Evolutionary conservation across 805 yeast genomes (phyloP), one percentile per base, ranked within the genome.

Genomic region (Lipomyces mesembrius): DNA sequence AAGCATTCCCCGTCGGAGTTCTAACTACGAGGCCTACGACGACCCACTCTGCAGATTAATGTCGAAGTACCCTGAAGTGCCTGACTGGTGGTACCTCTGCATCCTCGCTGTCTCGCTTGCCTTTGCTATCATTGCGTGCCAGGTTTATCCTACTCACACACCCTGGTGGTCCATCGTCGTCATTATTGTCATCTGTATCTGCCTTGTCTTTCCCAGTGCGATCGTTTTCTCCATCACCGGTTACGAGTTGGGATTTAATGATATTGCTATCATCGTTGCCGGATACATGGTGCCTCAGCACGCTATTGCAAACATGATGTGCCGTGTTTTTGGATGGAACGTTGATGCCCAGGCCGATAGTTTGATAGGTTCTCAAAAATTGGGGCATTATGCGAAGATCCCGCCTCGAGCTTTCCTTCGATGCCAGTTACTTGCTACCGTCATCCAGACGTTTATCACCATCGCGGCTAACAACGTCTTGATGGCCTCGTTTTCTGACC

Each of bases 191-290:
- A 81, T 88, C 67, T 85, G 87, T 61, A 75, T 84, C 55, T 76
- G 85, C 20, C 83, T 87, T 73, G 77, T 88, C 59, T 78, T 88
- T 57, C 92, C 92, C 11, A 80, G 87, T 39, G 88, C 88, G 1
- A 79, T 88, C 25, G 82, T 88, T 61, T 84, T 83, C 29, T 89
- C 91, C 3, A 83, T 85, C 43, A 87, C 92, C 0, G 88, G 88
- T 78, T 83, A 80, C 60, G 74, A 83, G 2, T 83, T 87, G 66
- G 90, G 89, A 11, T 78, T 88, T 70, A 86, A 86, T 73, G 91
- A 87, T 4, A 76, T 88, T 63, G 84, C 88, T 2, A 90, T 88
- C 74, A 78, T 88, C 67, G 82, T 88, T 58, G 84, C 85, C 32
- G 92, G 91, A 49, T 49, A 46, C 52, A 46, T 46, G 52, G 80